Base-by-base conservation (phyloP, 2,329 filamentous ascomycete genomes). In the Aspergillus sp. region DNA sequence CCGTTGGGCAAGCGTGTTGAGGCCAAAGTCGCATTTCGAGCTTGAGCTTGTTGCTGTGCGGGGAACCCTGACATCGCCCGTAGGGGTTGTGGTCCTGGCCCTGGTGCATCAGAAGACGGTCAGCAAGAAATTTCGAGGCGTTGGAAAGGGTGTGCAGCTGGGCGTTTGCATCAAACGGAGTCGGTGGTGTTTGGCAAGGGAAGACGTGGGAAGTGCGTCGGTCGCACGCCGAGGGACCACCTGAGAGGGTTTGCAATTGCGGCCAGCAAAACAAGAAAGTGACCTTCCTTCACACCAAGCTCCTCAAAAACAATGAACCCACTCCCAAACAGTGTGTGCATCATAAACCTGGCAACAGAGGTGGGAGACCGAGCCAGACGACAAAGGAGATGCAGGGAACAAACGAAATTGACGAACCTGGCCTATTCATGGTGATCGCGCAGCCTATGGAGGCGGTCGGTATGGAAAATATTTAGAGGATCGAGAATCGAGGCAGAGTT, bases 1-100 rank as follows among this genome's bases (percentile, higher is more conserved):
- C 80, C 80, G 67, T 83, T 83, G 65, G 81, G 80, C 68, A 84
- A 70, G 61, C 80, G 75, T 62, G 74, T 74, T 31, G 79, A 76
- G 53, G 78, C 75, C 55, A 83, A 68, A 55, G 80, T 77, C 60
- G 75, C 74, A 66, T 79, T 77, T 65, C 75, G 79, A 64, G 72
- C 70, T 60, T 77, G 77, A 62, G 73, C 72, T 66, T 79, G 79
- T 70, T 82, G 80, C 66, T 79, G 81, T 62, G 76, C 71, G 67
- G 79, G 77, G 70, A 84, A 86, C 67, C 80, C 77, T 60, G 80
- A 78, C 73, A 84, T 80, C 59, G 76, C 77, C 70, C 81, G 79
- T 63, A 84, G 69, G 64, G 78, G 75, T 72, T 82, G 80, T 62
- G 79, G 76, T 65, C 77, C 76, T 60, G 78, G 75, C 66, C 76